Percentiles rank a stretch among this genome's conserved stretches.
Conservation (phyloP, 192 early-diverging fungal genomes). For the Coemansia aciculifera region DNA sequence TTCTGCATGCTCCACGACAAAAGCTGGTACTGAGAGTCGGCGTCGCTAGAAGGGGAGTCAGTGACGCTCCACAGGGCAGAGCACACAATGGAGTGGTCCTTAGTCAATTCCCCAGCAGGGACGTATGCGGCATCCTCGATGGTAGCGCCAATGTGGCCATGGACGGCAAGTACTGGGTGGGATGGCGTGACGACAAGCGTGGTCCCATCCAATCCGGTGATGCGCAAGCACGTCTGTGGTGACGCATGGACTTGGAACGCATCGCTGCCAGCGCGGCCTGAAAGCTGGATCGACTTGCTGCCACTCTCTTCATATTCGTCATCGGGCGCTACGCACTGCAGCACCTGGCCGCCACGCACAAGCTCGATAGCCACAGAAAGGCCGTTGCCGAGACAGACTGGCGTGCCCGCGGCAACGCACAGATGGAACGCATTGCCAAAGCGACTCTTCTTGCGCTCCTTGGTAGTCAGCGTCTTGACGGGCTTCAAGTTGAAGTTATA, state of each 20-base stretch:
- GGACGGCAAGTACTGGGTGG: conserved; percentile 49
- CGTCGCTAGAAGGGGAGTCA: conserved; percentile 20
- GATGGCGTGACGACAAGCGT: conserved; percentile 41
- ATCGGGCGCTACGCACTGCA: conserved; percentile 31
- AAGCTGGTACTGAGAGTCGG: conserved; percentile 6
- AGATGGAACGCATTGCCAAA: conserved; percentile 98
- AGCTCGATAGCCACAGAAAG: conserved; percentile 49
- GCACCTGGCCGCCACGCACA: conserved; percentile 18
- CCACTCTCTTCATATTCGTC: neutral
- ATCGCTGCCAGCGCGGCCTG: conserved; percentile 25
- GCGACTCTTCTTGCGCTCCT: conserved; percentile 98
- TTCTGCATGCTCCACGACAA: conserved; percentile 17
- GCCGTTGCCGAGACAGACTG: conserved; percentile 43
- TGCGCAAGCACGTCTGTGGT: conserved; percentile 41
- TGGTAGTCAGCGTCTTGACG: conserved; percentile 97
- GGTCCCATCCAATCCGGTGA: conserved; percentile 40
- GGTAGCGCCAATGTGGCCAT: conserved; percentile 4
- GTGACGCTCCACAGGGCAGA: conserved; percentile 35
- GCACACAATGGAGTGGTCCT: conserved; percentile 41
- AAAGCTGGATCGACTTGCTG: conserved; percentile 9
- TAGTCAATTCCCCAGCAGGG: conserved; percentile 32
- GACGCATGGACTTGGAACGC: conserved; percentile 46
- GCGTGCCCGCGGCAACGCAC: conserved; percentile 58
- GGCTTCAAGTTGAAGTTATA: conserved; percentile 99
- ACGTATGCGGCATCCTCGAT: conserved; percentile 38